Base-by-base conservation (phyloP, 2,329 filamentous ascomycete genomes). In the Trichoderma lentiforme region DNA sequence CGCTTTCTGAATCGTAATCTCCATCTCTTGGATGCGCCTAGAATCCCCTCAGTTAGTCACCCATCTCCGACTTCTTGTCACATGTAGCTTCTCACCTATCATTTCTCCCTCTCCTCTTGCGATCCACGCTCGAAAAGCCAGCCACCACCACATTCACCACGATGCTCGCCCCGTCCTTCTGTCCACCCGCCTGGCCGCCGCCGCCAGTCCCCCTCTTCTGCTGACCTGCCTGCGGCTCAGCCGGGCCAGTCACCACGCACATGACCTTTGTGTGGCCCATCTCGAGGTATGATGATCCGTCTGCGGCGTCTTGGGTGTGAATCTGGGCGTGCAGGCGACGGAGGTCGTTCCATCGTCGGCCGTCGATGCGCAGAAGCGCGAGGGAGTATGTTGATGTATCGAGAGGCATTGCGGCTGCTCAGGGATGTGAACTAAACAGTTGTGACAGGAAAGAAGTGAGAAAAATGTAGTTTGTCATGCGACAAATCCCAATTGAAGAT, bases 221-320 rank as follows among this genome's bases (percentile, higher is more conserved):
- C 67, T 77, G 76, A 34, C 79, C 78, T 73, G 77, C 76, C 73
- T 82, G 82, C 68, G 83, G 83, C 82, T 99, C 96, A 47, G 89
- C 90, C 0, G 96, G 96, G 0, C 96, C 96, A 2, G 91, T 90
- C 62, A 99, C 91, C 28, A 95, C 94, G 83, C 95, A 98, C 83
- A 98, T 93, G 76, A 99, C 92, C 80, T 97, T 96, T 26, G 96
- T 99, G 83, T 98, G 97, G 77, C 96, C 96, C 91, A 97, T 97
- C 80, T 97, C 94, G 72, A 98, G 90, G 82, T 97, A 97, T 73
- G 92, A 93, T 58, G 93, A 97, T 43, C 96, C 96, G 77, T 98
- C 96, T 70, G 95, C 94, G 64, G 95, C 92, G 73, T 95, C 92
- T 82, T 98, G 96, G 1, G 94, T 98, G 74, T 92, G 93, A 79